Evolutionary conservation across 2,329 filamentous ascomycete genomes (phyloP).

Genomic region (Colletotrichum theobromicola): DNA sequence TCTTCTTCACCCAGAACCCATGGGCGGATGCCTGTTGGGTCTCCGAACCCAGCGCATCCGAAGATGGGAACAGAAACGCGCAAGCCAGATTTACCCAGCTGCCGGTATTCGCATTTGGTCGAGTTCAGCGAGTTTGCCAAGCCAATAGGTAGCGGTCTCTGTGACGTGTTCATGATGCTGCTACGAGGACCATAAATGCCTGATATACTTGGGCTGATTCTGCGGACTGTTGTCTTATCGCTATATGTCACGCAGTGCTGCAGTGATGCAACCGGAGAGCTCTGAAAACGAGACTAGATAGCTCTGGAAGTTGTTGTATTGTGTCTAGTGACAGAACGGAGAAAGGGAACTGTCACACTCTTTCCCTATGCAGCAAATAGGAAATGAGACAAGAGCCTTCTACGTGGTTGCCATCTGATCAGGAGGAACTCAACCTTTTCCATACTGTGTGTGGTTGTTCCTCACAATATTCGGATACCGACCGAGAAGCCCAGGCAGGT

Average conservation of each 20-base stretch:
- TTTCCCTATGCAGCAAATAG: not conserved
- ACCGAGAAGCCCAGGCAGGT: not conserved
- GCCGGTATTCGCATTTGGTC: conserved; percentile 50
- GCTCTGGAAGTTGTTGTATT: not conserved
- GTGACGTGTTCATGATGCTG: not conserved
- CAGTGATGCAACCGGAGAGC: not conserved
- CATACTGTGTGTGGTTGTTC: not conserved
- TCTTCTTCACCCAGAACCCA: conserved; percentile 65
- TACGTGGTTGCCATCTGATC: not conserved
- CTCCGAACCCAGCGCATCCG: conserved; percentile 68
- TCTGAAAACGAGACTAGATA: not conserved
- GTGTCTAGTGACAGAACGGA: not conserved
- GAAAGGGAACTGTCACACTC: not conserved
- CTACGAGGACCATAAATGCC: fast-evolving
- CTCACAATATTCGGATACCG: not conserved
- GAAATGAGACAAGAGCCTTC: not conserved
- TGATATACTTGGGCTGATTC: too few species aligned
- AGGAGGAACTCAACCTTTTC: not conserved
- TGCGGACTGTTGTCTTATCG: too few species aligned
- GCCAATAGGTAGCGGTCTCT: not conserved
- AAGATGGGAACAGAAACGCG: conserved; percentile 67
- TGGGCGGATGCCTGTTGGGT: conserved; percentile 29
- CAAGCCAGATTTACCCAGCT: conserved; percentile 65
- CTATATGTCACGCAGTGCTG: not conserved
- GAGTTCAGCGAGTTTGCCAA: not conserved